Base-by-base conservation (phyloP, 208 protist genomes). In the Acanthamoeba sp. region DNA sequence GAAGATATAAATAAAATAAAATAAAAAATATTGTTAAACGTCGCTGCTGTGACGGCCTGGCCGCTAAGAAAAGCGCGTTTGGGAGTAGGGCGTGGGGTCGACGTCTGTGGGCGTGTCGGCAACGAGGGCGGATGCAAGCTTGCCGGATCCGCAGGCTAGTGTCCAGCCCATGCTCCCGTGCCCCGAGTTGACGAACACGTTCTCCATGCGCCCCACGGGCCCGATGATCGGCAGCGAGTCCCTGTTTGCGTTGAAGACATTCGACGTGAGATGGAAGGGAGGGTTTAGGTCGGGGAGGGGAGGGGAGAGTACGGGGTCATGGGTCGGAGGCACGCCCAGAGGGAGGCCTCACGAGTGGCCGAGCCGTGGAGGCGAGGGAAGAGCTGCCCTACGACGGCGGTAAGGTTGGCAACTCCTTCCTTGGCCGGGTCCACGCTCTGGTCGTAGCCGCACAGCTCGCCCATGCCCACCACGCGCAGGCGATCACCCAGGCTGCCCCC, bases 91-190 rank as follows among this genome's bases (percentile, higher is more conserved):
- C n/a, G n/a, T n/a, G n/a, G n/a, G n/a, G n/a, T n/a, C n/a, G n/a
- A n/a, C n/a, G n/a, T n/a, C n/a, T n/a, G n/a, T n/a, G n/a, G n/a
- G 45, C 6, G 45, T 48, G 45, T n/a, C 73, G 22, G 73, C 73
- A 7, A 82, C 40, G 27, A 82, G 12, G 16, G 73, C 12, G 22
- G 73, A 38, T 12, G 40, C 73, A 7, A 93, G 88, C 64, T 78
- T 93, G 16, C 42, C 88, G 2, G 88, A 93, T 10, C 88, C 88
- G 32, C 88, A 93, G 88, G 59, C 34, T 36, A 93, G 88, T 1
- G 88, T 93, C 88, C 88, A 93, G 7, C 88, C 88, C 62, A 93
- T 71, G 88, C 64, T 71, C 40, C 88, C 88, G 34, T 93, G 88
- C 22, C 88, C 88, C 32, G 88, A 12, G 88, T 93, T 93, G 24